Evolutionary conservation across 2,329 filamentous ascomycete species (phyloP).

Genomic region (Penicillium sp.): DNA sequence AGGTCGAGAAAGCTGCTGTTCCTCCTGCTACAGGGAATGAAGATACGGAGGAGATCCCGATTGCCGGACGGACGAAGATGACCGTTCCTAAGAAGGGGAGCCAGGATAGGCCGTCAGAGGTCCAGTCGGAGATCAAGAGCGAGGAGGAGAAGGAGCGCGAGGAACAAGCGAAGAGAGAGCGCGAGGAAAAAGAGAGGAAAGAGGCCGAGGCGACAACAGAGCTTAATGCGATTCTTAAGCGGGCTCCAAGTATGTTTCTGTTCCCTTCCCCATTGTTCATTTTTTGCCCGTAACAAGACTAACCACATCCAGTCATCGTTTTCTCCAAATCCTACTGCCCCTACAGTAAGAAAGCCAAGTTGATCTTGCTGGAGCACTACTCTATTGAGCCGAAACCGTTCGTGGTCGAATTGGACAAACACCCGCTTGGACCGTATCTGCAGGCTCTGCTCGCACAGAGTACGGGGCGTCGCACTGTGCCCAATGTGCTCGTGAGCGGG

Average conservation of each 20-base stretch:
- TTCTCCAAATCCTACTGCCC: conserved; percentile 96
- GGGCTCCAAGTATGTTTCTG: conserved; percentile 67
- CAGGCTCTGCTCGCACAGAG: conserved; percentile 69
- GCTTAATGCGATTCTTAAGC: conserved; percentile 76
- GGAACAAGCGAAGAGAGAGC: conserved; percentile 53
- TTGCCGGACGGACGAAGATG: conserved; percentile 56
- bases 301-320: conserved; percentile 67
- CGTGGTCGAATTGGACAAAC: conserved; percentile 86
- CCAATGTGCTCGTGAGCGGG: conserved; percentile 85
- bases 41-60: conserved; percentile 46
- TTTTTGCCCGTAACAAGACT: neutral
- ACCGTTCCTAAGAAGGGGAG: conserved; percentile 41
- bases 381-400: conserved; percentile 75
- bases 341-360: conserved; percentile 80
- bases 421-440: conserved; percentile 69
- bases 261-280: neutral
- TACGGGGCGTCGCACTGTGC: conserved; percentile 82
- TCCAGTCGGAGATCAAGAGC: conserved; percentile 7
- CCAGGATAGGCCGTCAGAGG: conserved; percentile 17
- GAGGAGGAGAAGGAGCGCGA: conserved; percentile 43
- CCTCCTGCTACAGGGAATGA: conserved; percentile 44
- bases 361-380: conserved; percentile 79
- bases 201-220: conserved; percentile 58
- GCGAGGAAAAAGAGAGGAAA: conserved; percentile 16
- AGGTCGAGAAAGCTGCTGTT: conserved; percentile 46